Evolutionary conservation across 805 yeast species (phyloP).

Genomic region (Blastobotrys attinorum): DNA sequence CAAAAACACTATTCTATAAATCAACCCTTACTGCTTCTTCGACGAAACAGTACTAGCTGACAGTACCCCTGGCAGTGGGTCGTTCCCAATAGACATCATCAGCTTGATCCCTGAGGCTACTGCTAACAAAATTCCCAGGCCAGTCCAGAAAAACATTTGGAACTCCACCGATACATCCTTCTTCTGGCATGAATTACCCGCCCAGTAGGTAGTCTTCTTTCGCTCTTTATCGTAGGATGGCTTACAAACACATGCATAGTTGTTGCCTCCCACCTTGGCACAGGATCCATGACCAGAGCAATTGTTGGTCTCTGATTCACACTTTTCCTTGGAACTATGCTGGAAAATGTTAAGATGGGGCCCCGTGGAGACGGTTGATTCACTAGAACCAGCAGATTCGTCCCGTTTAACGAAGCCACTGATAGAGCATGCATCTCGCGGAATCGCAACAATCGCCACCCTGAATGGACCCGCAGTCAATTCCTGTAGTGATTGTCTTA

Average conservation of each 20-base stretch:
- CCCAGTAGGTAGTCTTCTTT: constrained; percentile 30
- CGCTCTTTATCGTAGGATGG: constrained; percentile 24
- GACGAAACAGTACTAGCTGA: constrained; percentile 39
- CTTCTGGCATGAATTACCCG: constrained; percentile 52
- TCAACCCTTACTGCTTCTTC: background rate
- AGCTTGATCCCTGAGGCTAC: constrained; percentile 47
- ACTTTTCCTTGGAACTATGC: constrained; percentile 23
- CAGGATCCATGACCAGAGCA: constrained; percentile 35
- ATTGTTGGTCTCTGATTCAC: constrained; percentile 26
- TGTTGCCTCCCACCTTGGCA: constrained; percentile 20
- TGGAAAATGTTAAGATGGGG: background rate
- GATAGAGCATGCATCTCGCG: constrained; percentile 3
- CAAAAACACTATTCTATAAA: no score
- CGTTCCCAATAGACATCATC: constrained; percentile 46
- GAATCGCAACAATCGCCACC: constrained; percentile 9
- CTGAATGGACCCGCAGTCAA: constrained; percentile 3
- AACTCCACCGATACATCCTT: constrained; percentile 59
- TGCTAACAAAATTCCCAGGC: constrained; percentile 39
- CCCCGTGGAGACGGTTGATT: background rate
- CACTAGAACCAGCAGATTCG: background rate
- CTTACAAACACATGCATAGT: constrained; percentile 30
- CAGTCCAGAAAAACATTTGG: constrained; percentile 63
- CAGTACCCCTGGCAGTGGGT: constrained; percentile 61
- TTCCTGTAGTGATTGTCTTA: constrained; percentile 5
- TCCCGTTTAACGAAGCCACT: background rate